Conservation (phyloP, 2,329 filamentous ascomycete species). For the Lithohypha guttulata region DNA sequence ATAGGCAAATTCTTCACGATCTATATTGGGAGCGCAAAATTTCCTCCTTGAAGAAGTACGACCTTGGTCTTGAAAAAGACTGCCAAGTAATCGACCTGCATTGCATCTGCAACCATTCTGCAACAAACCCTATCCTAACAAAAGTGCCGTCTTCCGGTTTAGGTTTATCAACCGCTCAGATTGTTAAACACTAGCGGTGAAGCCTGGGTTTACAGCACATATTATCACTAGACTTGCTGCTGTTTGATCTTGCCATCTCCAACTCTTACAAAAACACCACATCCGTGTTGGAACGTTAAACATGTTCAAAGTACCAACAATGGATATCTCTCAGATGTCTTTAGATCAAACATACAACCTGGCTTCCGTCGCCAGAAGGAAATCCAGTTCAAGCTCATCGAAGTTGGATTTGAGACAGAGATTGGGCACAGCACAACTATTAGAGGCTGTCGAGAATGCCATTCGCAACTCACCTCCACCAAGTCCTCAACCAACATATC, state of each 20-base stretch:
- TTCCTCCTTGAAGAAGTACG: neutral
- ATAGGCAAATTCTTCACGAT: neutral
- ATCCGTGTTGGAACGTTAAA: neutral
- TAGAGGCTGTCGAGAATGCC: constrained; percentile 18
- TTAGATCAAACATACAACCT: constrained; percentile 20
- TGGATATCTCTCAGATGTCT: constrained; percentile 13
- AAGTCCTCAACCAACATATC: constrained; percentile 18
- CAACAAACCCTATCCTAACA: neutral
- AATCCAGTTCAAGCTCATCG: constrained; percentile 15
- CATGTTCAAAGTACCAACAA: neutral
- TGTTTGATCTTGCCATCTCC: neutral
- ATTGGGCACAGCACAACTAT: constrained; percentile 19
- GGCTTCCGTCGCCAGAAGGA: constrained; percentile 18
- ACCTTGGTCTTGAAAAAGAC: neutral
- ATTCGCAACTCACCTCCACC: constrained; percentile 20
- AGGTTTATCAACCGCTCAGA: constrained; percentile 7
- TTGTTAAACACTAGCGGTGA: constrained; percentile 9
- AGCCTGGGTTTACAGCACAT: constrained; percentile 4
- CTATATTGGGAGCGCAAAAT: neutral
- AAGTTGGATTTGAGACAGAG: constrained; percentile 18
- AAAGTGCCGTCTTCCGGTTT: constrained; percentile 8
- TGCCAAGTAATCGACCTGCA: constrained; percentile 4
- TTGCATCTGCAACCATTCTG: neutral
- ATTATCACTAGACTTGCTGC: neutral
- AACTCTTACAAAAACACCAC: neutral